Conservation (phyloP, 2,329 filamentous ascomycete species). For the Pseudocercospora eumusae region DNA sequence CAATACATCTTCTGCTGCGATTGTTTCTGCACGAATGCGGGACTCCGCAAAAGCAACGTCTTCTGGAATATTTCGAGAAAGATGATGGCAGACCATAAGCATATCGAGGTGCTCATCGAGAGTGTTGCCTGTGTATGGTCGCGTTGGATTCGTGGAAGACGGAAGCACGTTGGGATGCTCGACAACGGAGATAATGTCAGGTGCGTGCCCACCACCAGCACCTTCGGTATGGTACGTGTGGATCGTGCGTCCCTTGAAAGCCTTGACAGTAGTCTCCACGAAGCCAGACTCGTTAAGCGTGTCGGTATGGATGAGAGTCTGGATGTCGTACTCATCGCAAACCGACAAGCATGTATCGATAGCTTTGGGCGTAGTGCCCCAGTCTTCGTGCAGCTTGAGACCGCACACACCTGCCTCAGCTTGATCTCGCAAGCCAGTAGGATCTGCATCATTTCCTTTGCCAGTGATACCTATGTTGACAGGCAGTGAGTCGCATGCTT, state of each 20-base stretch:
- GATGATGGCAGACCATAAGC: slow-evolving; percentile 96
- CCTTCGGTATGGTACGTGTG: slow-evolving; percentile 98
- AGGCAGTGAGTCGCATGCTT: slow-evolving; percentile 77
- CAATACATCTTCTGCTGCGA: slow-evolving; percentile 92
- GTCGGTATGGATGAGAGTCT: slow-evolving; percentile 93
- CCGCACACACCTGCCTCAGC: slow-evolving; percentile 81
- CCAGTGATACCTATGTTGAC: slow-evolving; percentile 89
- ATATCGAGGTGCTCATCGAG: slow-evolving; percentile 96
- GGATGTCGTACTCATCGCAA: slow-evolving; percentile 88
- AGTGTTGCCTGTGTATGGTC: slow-evolving; percentile 87
- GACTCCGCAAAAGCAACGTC: slow-evolving; percentile 94
- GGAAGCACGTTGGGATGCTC: slow-evolving; percentile 86
- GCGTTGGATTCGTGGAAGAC: slow-evolving; percentile 86
- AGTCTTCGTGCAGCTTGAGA: slow-evolving; percentile 94
- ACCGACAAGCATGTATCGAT: slow-evolving; percentile 81
- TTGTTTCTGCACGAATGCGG: slow-evolving; percentile 92
- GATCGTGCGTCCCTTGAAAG: slow-evolving; percentile 83
- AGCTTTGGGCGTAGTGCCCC: slow-evolving; percentile 86
- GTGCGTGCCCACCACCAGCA: slow-evolving; percentile 89
- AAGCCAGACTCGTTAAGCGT: slow-evolving; percentile 97
- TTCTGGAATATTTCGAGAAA: slow-evolving; percentile 89
- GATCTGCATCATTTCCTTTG: slow-evolving; percentile 84
- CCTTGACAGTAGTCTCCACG: slow-evolving; percentile 84
- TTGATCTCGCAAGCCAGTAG: slow-evolving; percentile 73
- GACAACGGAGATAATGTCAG: slow-evolving; percentile 92